Evolutionary conservation across 1,284 basidiomycete species (phyloP), one percentile per base, ranked within the genome.

Genomic region (Marasmius tenuissimus): DNA sequence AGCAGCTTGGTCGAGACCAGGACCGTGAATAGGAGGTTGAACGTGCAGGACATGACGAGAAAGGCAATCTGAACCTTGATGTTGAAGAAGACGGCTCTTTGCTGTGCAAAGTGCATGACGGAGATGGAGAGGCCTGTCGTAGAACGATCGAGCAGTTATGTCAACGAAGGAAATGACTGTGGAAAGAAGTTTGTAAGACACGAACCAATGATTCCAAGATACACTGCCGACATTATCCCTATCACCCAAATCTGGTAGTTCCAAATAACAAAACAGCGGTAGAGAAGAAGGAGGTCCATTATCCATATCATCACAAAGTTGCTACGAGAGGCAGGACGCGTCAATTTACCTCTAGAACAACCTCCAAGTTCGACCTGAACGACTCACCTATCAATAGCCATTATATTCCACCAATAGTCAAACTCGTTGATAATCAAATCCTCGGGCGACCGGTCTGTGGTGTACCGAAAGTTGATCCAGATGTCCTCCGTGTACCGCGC

Each of bases 401-500:
- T 40, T 34, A 71, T 16, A 42, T 70, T 75, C 14, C 70, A 59
- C 59, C 61, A 65, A 52, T 68, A 71, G 27, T 64, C 45, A 40
- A 71, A 39, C 40, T 74, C 73, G 14, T 65, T 48, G 12, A 62
- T 55, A 35, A 72, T 72, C 54, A 73, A 57, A 5, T 62, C 62
- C 12, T 59, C 60, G 33, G 75, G 70, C 3, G 69, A 69, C 18
- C 53, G 20, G 66, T 18, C 63, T 34, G 20, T 67, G 27, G 27
- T 27, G 27, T 27, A 61, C 1, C 71, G 70, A 37, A 72, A 40
- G 51, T 75, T 67, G 18, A 75, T 72, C 72, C 73, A 75, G 49
- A 76, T 72, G 67, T 74, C 69, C 55, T 76, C 65, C 16, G 69
- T 75, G 57, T 69, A 75, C 54, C 62, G 67, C 2, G 67, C 65